Base-by-base conservation (phyloP, 768 basidiomycete species). In the Tricholoma hemisulphureum region DNA sequence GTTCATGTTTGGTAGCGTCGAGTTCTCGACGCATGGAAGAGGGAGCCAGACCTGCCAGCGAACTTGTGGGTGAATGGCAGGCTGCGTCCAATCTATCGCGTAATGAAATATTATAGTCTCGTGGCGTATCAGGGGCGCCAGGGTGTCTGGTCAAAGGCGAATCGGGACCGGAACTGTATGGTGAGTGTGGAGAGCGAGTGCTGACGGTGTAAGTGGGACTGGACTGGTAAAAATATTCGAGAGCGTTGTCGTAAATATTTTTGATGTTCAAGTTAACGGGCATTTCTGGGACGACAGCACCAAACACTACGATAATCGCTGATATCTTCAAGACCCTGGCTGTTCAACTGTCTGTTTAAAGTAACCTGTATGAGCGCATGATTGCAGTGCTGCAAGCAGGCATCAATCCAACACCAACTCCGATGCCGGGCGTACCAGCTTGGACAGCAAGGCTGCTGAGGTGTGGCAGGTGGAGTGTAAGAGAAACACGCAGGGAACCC, bases 181-280 rank as follows among this genome's bases (percentile, higher is more conserved):
- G 43, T 24, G 43, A 41, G 56, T 58, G 70, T 66, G 62, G 71
- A 62, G 49, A 61, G 62, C 61, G 64, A 18, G 70, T 64, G 51
- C 51, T 62, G 18, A 63, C 62, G 29, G 74, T 69, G 52, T 72
- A 70, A 35, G 73, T 61, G 29, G 78, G 75, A 59, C 68, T 75
- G 54, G 74, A 79, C 55, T 80, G 75, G 59, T 79, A 71, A 63
- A 86, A 80, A 76, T 83, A 85, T 67, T 83, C 83, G 76, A 83
- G 77, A 49, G 85, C 83, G 41, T 78, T 77, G 68, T 80, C 75
- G 74, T 82, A 80, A 64, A 83, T 70, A 63, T 61, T 63, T 68
- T 62, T 71, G 72, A 82, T 76, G 71, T 79, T 75, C 59, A 78
- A 55, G 73, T 78, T 77, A 62, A 77, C 74, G 65, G 79, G 74